Evolutionary conservation across 805 yeast genomes (phyloP).

Genomic region (Saccharomycopsis synnaedendra): DNA sequence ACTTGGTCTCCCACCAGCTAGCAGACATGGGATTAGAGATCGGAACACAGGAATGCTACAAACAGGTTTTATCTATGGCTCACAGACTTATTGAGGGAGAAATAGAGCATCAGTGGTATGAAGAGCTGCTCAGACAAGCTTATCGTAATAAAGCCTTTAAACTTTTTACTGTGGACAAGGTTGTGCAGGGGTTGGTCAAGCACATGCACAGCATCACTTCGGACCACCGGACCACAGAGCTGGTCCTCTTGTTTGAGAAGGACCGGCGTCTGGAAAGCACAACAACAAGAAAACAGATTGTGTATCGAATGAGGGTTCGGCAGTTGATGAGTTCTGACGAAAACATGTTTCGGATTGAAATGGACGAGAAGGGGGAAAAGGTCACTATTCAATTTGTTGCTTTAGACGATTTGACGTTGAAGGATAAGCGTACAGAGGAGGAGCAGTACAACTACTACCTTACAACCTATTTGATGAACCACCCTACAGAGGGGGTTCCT

Average conservation of each 20-base stretch:
- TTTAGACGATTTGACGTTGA: conserved; percentile 77
- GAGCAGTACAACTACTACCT: conserved; percentile 89
- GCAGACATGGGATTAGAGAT: conserved; percentile 57
- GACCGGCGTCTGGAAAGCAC: conserved; percentile 57
- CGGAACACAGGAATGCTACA: conserved; percentile 27
- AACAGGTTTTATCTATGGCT: conserved; percentile 53
- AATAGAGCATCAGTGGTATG: conserved; percentile 72
- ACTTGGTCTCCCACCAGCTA: conserved; percentile 53
- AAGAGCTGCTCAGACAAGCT: conserved; percentile 71
- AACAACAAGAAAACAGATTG: conserved; percentile 76
- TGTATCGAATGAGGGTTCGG: conserved; percentile 83
- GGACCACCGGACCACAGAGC: conserved; percentile 71
- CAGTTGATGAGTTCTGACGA: conserved; percentile 76
- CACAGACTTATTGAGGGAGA: conserved; percentile 65
- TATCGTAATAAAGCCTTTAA: conserved; percentile 71
- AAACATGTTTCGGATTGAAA: conserved; percentile 82
- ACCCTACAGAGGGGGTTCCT: conserved; percentile 93
- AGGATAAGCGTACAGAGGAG: conserved; percentile 55
- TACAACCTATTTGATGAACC: conserved; percentile 86
- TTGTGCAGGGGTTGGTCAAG: conserved; percentile 57
- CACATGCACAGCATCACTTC: conserved; percentile 78
- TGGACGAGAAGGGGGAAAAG: conserved; percentile 37
- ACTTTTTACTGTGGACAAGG: conserved; percentile 71
- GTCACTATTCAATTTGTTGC: conserved; percentile 76
- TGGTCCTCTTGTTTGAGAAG: conserved; percentile 68